Percentiles rank a stretch among this genome's conserved stretches.
Evolutionary conservation across 768 basidiomycete genomes (phyloP).

Genomic region (Macrolepiota dolichaula): DNA sequence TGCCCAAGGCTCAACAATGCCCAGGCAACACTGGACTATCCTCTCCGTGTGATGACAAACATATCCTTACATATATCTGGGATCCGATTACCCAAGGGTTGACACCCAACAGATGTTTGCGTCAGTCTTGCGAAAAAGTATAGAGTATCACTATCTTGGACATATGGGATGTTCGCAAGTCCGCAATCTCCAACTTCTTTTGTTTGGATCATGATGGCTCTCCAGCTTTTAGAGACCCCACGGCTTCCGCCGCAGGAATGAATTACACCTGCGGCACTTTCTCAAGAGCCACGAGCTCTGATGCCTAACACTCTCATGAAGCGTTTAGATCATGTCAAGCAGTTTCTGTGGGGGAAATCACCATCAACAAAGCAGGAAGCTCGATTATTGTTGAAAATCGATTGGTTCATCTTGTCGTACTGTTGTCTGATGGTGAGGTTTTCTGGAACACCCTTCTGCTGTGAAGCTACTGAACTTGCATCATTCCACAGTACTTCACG

Average conservation of each 20-base stretch:
- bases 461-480: slow-evolving; percentile 12
- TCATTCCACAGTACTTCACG: slow-evolving; percentile 50
- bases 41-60: neutral
- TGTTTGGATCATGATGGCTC: neutral
- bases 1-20: neutral
- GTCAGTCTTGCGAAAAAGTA: no score
- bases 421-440: slow-evolving; percentile 61
- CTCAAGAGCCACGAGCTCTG: neutral
- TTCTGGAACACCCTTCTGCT: neutral
- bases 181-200: neutral
- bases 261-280: neutral
- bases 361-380: slow-evolving; percentile 42
- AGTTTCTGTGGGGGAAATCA: slow-evolving; percentile 28
- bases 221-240: slow-evolving; percentile 2
- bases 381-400: slow-evolving; percentile 53
- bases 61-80: neutral
- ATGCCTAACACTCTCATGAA: slow-evolving; percentile 14
- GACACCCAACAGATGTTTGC: neutral
- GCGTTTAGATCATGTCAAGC: slow-evolving; percentile 12
- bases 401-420: slow-evolving; percentile 69
- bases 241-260: neutral
- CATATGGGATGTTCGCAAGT: neutral
- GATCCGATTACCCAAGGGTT: neutral
- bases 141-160: no score
- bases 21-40: neutral